Percentiles rank a stretch among this genome's conserved stretches.
Evolutionary conservation across 306 rosid genomes (phyloP).

Genomic region (Styphnolobium japonicum): DNA sequence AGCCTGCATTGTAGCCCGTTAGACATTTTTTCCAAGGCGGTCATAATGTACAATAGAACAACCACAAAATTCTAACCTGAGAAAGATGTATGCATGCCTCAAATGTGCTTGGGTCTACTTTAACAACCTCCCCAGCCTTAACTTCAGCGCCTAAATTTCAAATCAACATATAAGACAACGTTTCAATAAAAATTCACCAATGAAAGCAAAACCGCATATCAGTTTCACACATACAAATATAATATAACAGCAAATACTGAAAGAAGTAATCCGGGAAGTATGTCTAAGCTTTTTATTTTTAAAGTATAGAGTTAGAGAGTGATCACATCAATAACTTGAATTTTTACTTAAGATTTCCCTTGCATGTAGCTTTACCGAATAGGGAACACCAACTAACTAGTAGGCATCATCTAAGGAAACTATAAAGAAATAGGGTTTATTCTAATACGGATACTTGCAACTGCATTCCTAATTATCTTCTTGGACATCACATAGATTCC

Average conservation of each 20-base stretch:
- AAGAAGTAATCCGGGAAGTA: too few species aligned
- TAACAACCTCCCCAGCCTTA: conserved; percentile 65
- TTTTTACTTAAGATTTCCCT: too few species aligned
- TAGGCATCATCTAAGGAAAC: too few species aligned
- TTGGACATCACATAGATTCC: background rate
- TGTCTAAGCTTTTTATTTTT: too few species aligned
- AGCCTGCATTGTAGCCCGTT: conserved; percentile 39
- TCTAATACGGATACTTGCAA: background rate
- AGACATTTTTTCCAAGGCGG: background rate
- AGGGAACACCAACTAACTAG: too few species aligned
- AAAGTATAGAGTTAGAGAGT: too few species aligned
- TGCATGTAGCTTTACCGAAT: too few species aligned
- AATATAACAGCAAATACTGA: too few species aligned
- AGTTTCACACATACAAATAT: too few species aligned
- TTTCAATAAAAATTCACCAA: background rate
- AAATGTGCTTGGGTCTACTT: conserved; percentile 36
- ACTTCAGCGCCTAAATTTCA: conserved; percentile 73
- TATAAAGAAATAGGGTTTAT: too few species aligned
- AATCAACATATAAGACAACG: background rate
- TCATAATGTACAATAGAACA: background rate
- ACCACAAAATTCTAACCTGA: conserved; percentile 51
- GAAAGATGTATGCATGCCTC: conserved; percentile 64
- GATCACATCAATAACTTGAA: too few species aligned
- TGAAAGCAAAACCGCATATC: background rate
- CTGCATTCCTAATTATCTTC: background rate